These are phyloP conservation scores for Septoria linicola DNA, from an alignment of 2,329 filamentous ascomycete species.

Conservation along the genomic window DNA sequence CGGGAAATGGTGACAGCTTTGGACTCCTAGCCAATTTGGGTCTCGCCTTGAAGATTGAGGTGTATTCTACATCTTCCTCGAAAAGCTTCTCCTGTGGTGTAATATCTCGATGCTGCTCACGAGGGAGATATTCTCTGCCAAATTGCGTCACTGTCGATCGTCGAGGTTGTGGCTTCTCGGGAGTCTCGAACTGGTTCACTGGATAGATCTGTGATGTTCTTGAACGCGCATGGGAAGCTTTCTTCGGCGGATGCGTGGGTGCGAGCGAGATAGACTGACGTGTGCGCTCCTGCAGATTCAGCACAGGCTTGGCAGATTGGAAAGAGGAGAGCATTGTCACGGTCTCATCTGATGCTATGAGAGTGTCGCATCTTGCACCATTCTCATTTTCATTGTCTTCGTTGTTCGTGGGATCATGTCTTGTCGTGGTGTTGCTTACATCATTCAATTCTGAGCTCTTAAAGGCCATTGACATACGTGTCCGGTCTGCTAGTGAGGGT, in stretches of 20 bases:
- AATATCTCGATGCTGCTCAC: slow-evolving; percentile 36
- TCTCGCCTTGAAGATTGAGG: slow-evolving; percentile 79
- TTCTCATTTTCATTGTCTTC: not conserved
- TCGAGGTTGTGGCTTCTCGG: slow-evolving; percentile 38
- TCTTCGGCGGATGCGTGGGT: slow-evolving; percentile 38
- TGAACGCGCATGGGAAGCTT: slow-evolving; percentile 38
- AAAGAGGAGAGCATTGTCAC: slow-evolving; percentile 35
- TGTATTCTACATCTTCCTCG: slow-evolving; percentile 69
- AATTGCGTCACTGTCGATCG: slow-evolving; percentile 20
- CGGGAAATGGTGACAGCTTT: slow-evolving; percentile 17
- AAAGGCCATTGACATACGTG: slow-evolving; percentile 48
- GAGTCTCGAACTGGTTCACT: slow-evolving; percentile 58
- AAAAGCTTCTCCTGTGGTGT: slow-evolving; percentile 69
- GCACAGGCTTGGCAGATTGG: not conserved
- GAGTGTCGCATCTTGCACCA: slow-evolving; percentile 5
- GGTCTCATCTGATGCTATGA: slow-evolving; percentile 18
- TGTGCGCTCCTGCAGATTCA: slow-evolving; percentile 69
- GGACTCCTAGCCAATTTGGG: slow-evolving; percentile 80
- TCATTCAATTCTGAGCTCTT: slow-evolving; percentile 23
- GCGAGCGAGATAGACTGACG: slow-evolving; percentile 73
- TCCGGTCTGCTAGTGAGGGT: slow-evolving; percentile 48
- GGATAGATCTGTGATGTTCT: slow-evolving; percentile 44
- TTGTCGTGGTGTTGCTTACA: not conserved
- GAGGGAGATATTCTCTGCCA: slow-evolving; percentile 1
- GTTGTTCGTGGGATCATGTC: not conserved